Evolutionary conservation across 805 yeast species (phyloP).

Genomic region (Starmerella cellae): DNA sequence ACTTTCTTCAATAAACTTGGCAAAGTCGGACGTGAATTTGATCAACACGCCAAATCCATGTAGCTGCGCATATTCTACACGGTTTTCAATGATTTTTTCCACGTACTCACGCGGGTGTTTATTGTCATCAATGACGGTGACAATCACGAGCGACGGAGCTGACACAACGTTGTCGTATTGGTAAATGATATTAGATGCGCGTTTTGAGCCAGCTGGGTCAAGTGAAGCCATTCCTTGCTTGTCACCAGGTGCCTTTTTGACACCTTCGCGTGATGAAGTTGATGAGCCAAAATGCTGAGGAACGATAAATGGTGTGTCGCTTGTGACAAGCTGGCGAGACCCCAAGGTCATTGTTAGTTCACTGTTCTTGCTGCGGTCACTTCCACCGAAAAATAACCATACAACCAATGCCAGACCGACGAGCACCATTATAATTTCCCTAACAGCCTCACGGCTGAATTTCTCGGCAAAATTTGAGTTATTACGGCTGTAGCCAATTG

Average conservation of each 20-base stretch:
- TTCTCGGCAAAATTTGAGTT: slow-evolving; percentile 6
- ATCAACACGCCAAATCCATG: slow-evolving; percentile 74
- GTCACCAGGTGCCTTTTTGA: slow-evolving; percentile 27
- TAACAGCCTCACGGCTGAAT: slow-evolving; percentile 18
- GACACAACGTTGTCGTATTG: slow-evolving; percentile 15
- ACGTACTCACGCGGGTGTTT: slow-evolving; percentile 49
- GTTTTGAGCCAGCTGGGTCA: slow-evolving; percentile 4
- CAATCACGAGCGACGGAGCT: slow-evolving; percentile 41
- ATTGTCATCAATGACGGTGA: slow-evolving; percentile 72
- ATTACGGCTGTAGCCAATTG: slow-evolving; percentile 5
- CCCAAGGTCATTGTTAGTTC: not conserved
- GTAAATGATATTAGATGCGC: slow-evolving; percentile 11
- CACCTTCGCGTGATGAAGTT: slow-evolving; percentile 17
- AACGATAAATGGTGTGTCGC: slow-evolving; percentile 1
- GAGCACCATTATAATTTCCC: slow-evolving; percentile 21
- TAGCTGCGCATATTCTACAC: slow-evolving; percentile 74
- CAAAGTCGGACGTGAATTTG: slow-evolving; percentile 74
- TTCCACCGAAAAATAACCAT: slow-evolving; percentile 21
- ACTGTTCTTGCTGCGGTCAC: slow-evolving; percentile 13
- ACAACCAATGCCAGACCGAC: slow-evolving; percentile 20
- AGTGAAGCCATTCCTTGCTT: slow-evolving; percentile 16
- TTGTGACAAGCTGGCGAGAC: not conserved
- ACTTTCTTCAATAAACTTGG: slow-evolving; percentile 18
- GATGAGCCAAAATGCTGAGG: slow-evolving; percentile 16
- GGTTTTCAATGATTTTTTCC: slow-evolving; percentile 63